Base-by-base conservation (phyloP, 75 land plant genomes). In the Sequoia sempervirens region DNA sequence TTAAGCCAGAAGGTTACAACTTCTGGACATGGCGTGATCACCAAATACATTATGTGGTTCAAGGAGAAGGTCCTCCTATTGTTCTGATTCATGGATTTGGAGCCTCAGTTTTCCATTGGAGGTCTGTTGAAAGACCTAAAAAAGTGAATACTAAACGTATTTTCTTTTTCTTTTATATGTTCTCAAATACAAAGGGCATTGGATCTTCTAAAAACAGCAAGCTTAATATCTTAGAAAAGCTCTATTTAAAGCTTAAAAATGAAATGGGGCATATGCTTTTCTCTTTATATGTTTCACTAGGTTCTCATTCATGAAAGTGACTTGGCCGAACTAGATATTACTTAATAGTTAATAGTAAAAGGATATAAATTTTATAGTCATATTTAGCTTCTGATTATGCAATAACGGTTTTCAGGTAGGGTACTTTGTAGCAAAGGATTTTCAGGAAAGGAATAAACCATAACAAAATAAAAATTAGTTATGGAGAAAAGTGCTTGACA, bases 1-100 rank as follows among this genome's bases (percentile, higher is more conserved):
- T 84, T 90, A 98, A 95, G 87, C 89, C 91, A 64, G 94, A 96
- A 18, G 99, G 99, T 3, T 98, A 98, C 78, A 91, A 92, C 79
- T 98, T 84, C 79, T 98, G 99, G 99, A 92, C 90, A 83, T 98
- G 99, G 99, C 83, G 85, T 81, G 94, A 85, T 79, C 96, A 92
- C 82, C 91, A 89, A 85, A 92, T 98, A 84, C 99, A 98, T 85
- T 96, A 98, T 89, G 93, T 98, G 9, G 95, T 89, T 75, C 91
- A 96, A 90, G 99, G 99, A 72, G 86, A 90, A 83, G 99, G 99
- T 1, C 52, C 30, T 47, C 94, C 99, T 6, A 50, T 98, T 83
- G 93, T 96, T 76, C 94, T 98, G 36, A 92, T 98, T 41, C 99
- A 98, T 87, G 99, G 99, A 36, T 98, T 98, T 92, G 99, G 99